A percentile compares a stretch with the other conserved stretches of the same genome.
Evolutionary conservation across 1,139 yeast genomes (phyloP).

Genomic region (Taiozyma sp.): DNA sequence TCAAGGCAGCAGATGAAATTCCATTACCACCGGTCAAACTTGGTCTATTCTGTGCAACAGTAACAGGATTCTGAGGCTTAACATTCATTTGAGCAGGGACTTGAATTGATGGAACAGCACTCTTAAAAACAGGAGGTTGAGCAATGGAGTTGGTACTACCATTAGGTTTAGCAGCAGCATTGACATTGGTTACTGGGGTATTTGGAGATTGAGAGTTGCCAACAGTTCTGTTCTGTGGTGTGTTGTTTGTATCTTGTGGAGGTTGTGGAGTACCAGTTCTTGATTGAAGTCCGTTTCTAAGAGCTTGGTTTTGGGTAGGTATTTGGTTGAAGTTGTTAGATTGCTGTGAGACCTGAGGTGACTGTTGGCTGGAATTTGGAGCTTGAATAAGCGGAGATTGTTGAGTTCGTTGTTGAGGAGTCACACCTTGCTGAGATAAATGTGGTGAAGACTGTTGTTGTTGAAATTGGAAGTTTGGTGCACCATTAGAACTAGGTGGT

Average conservation of each 20-base stretch:
- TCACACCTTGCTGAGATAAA: slow-evolving; percentile 8
- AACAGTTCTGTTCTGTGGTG: slow-evolving; percentile 13
- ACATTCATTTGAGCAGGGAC: slow-evolving; percentile 66
- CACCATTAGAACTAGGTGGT: background rate
- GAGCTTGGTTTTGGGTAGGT: background rate
- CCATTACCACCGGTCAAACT: slow-evolving; percentile 86
- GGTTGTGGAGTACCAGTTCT: slow-evolving; percentile 20
- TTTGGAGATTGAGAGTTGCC: slow-evolving; percentile 21
- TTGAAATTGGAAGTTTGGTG: background rate
- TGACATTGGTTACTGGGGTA: slow-evolving; percentile 32
- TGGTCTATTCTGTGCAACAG: slow-evolving; percentile 65
- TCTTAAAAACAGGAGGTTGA: slow-evolving; percentile 49
- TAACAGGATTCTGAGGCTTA: slow-evolving; percentile 56
- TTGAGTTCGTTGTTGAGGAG: slow-evolving; percentile 3
- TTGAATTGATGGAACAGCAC: slow-evolving; percentile 67
- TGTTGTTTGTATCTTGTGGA: slow-evolving; percentile 16
- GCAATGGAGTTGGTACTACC: slow-evolving; percentile 16
- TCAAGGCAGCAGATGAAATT: slow-evolving; percentile 54
- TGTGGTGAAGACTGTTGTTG: slow-evolving; percentile 1
- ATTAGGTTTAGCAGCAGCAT: slow-evolving; percentile 35
- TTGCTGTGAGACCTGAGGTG: slow-evolving; percentile 1
- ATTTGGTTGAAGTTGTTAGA: slow-evolving; percentile 13
- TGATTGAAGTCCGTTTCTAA: slow-evolving; percentile 3
- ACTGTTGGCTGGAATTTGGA: slow-evolving; percentile 7
- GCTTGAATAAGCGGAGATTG: slow-evolving; percentile 7